Percentiles rank a stretch among this genome's conserved stretches.
phyloP scores from a whole-genome alignment of 2,329 filamentous ascomycete genomes.

The Stachybotrys echinatus region DNA sequence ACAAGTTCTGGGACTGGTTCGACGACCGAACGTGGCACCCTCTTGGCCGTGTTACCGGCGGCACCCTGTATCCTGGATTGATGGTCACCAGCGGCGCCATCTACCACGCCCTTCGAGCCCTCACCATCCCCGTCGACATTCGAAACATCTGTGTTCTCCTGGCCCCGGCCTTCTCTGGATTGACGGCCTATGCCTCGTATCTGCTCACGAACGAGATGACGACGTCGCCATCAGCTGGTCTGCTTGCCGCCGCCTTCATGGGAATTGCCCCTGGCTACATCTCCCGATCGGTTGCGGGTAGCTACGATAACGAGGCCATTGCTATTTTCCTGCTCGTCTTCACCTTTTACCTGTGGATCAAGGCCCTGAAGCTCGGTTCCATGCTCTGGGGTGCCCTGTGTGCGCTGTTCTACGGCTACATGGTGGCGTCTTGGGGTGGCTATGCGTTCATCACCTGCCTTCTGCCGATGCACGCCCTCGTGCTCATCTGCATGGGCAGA shows the following conservation, averaged over 20 bases:
- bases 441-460: conserved; percentile 99
- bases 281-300: conserved; percentile 93
- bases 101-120: conserved; percentile 84
- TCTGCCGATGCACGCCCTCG: conserved; percentile 88
- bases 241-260: conserved; percentile 94
- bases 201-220: conserved; percentile 97
- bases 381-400: conserved; percentile 95
- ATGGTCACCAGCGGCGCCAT: conserved; percentile 99
- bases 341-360: conserved; percentile 99
- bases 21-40: conserved; percentile 99
- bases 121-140: conserved; percentile 93
- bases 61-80: conserved; percentile 95
- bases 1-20: conserved; percentile 99
- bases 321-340: conserved; percentile 98
- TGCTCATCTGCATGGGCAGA: conserved; percentile 92
- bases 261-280: conserved; percentile 97
- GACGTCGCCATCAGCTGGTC: conserved; percentile 86
- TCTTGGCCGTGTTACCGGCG: conserved; percentile 94
- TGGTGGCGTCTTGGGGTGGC: conserved; percentile 99
- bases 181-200: conserved; percentile 90
- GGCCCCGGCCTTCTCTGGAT: conserved; percentile 86
- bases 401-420: conserved; percentile 97
- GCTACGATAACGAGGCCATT: conserved; percentile 99
- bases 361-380: conserved; percentile 92
- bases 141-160: conserved; percentile 98